These are phyloP conservation scores for Psilocybe azurescens DNA, from an alignment of 768 basidiomycete species.

Conservation along the genomic window DNA sequence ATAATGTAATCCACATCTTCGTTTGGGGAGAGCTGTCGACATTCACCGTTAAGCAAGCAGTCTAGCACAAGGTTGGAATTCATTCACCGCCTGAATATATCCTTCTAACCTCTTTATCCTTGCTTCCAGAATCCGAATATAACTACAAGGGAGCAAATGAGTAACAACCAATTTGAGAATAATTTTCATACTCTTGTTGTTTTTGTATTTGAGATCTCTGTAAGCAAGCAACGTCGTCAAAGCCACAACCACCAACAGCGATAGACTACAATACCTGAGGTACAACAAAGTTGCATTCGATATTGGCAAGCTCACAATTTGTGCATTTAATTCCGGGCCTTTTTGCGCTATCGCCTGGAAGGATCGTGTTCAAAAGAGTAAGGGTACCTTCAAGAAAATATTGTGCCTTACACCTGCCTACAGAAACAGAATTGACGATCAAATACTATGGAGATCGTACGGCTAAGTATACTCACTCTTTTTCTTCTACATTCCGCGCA, in stretches of 20 bases:
- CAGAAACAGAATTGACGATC: not conserved
- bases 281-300: conserved; percentile 58
- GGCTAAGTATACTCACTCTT: not conserved
- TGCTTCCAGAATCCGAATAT: not conserved
- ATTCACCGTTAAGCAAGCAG: not conserved
- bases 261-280: conserved; percentile 30
- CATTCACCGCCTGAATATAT: not conserved
- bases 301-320: conserved; percentile 53
- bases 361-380: no score
- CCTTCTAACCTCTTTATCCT: not conserved
- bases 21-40: conserved; percentile 1
- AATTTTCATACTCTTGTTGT: conserved; percentile 13
- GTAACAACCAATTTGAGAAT: not conserved
- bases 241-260: not conserved
- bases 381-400: not conserved
- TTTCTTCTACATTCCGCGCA: not conserved
- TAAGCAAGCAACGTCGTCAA: not conserved
- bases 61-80: not conserved
- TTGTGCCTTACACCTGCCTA: not conserved
- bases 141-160: not conserved
- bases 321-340: conserved; percentile 59
- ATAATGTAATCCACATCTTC: conserved; percentile 3
- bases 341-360: conserved; percentile 63
- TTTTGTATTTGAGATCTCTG: conserved; percentile 14
- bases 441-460: not conserved